phyloP scores from a whole-genome alignment of 495 filamentous ascomycete genomes.

The Hypoxylon perforatum region DNA sequence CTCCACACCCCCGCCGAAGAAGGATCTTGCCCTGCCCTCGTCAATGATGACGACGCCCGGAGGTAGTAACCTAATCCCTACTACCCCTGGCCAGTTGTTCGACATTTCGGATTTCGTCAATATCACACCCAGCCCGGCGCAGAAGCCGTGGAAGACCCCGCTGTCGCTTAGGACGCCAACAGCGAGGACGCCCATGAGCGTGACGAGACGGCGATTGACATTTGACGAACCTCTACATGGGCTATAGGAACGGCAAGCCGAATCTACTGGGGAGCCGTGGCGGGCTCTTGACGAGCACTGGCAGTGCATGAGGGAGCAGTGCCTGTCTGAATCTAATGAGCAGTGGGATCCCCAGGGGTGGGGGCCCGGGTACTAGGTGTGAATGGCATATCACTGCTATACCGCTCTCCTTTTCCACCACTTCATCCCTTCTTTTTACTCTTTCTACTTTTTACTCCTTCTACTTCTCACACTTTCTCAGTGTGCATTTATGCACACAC shows the following conservation, averaged over 20 bases:
- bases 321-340: no score
- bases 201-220: constrained; percentile 55
- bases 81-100: constrained; percentile 75
- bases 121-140: constrained; percentile 93
- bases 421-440: constrained; percentile 11
- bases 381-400: not conserved
- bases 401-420: not conserved
- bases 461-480: constrained; percentile 5
- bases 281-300: no score
- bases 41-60: constrained; percentile 92
- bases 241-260: constrained; percentile 1
- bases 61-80: constrained; percentile 68
- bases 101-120: constrained; percentile 98
- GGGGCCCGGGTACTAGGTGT: not conserved
- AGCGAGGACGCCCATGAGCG: constrained; percentile 55
- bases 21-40: constrained; percentile 75
- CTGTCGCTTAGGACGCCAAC: constrained; percentile 51
- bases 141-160: constrained; percentile 82
- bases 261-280: not conserved
- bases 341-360: no score
- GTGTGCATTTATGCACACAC: constrained; percentile 21
- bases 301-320: no score
- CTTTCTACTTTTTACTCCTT: constrained; percentile 5
- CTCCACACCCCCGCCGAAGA: constrained; percentile 87
- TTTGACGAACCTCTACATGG: constrained; percentile 53